phyloP scores from a whole-genome alignment of 352 stramenopile species.

The Globisporangium radiosum region DNA sequence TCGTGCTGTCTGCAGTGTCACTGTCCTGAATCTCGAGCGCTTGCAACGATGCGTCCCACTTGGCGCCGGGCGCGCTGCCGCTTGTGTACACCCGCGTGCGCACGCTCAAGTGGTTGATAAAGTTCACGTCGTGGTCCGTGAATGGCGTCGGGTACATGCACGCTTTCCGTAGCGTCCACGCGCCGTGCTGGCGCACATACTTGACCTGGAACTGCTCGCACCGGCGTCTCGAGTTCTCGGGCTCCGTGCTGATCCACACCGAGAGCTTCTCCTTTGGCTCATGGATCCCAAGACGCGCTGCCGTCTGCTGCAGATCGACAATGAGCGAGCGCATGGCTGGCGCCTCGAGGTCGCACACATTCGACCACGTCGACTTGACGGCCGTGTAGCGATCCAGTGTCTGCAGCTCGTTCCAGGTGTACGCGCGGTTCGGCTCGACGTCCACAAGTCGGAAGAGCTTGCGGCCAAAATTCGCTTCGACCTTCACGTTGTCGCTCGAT shows the following conservation, averaged over 20 bases:
- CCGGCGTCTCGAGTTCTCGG: background rate
- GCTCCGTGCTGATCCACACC: background rate
- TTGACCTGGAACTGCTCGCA: background rate
- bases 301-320: background rate
- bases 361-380: slow-evolving; percentile 7
- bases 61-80: background rate
- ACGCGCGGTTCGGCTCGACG: background rate
- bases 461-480: slow-evolving; percentile 1
- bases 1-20: background rate
- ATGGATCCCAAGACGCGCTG: background rate
- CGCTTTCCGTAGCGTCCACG: background rate
- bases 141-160: background rate
- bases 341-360: background rate
- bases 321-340: background rate
- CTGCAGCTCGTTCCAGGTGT: background rate
- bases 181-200: slow-evolving; percentile 1
- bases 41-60: background rate
- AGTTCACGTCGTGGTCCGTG: background rate
- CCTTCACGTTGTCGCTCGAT: background rate
- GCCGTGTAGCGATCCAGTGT: background rate
- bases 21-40: background rate
- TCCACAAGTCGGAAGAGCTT: slow-evolving; percentile 2
- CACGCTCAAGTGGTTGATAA: background rate
- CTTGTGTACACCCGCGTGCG: background rate
- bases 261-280: slow-evolving; percentile 2